phyloP scores from a whole-genome alignment of 2,329 filamentous ascomycete species.

The Helminthosporium solani region DNA sequence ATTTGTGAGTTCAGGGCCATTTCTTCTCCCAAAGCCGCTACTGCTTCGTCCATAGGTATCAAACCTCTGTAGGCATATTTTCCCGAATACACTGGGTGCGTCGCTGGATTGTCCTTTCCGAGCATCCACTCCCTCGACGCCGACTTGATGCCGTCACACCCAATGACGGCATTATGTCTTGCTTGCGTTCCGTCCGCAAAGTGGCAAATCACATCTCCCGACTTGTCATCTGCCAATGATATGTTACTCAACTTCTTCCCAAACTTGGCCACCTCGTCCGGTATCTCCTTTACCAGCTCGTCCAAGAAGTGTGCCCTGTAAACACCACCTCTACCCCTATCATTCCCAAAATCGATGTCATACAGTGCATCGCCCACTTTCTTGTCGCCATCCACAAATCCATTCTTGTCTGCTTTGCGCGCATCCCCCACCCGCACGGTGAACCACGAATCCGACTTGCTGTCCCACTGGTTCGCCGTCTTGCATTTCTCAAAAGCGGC shows the following conservation, averaged over 20 bases:
- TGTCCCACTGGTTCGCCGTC: conserved; percentile 40
- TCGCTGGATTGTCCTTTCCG: conserved; percentile 46
- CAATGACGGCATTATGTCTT: conserved; percentile 55
- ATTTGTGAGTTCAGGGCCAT: conserved; percentile 56
- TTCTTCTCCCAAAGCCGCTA: conserved; percentile 52
- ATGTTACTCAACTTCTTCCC: conserved; percentile 43
- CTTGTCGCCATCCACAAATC: conserved; percentile 24
- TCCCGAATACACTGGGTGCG: conserved; percentile 55
- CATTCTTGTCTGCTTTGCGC: conserved; percentile 32
- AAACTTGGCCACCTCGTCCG: conserved; percentile 46
- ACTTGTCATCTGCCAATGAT: conserved; percentile 30
- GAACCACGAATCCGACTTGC: conserved; percentile 29
- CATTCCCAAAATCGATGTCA: conserved; percentile 26
- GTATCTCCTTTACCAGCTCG: conserved; percentile 52
- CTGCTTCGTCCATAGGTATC: conserved; percentile 60
- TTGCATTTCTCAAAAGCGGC: conserved; percentile 46
- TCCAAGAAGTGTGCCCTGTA: conserved; percentile 55
- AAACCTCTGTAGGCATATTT: conserved; percentile 65
- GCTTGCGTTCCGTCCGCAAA: conserved; percentile 52
- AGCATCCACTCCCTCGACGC: conserved; percentile 56
- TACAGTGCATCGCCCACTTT: conserved; percentile 36
- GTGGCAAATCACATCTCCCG: conserved; percentile 38
- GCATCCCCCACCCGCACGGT: conserved; percentile 35
- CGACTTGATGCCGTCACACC: conserved; percentile 67
- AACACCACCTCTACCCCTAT: conserved; percentile 38